Evolutionary conservation across 2,329 filamentous ascomycete species (phyloP).

Genomic region (Didymella exigua): DNA sequence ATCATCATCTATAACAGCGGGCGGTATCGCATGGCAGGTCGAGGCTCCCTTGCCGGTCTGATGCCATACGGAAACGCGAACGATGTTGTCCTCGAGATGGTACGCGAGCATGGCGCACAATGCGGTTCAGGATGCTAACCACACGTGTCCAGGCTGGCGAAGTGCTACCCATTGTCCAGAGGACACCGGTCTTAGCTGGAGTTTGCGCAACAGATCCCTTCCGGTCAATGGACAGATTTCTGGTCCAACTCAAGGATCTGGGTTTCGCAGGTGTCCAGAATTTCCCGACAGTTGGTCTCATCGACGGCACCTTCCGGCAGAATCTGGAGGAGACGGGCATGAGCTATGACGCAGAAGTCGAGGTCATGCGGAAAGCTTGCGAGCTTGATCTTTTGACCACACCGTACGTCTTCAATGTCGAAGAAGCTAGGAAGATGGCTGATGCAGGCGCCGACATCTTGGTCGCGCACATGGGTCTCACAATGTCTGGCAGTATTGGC

Average conservation of each 20-base stretch:
- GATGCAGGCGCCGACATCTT: slow-evolving; percentile 69
- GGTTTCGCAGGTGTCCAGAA: slow-evolving; percentile 75
- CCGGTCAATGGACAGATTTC: slow-evolving; percentile 64
- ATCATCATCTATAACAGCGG: slow-evolving; percentile 77
- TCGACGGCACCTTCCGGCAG: slow-evolving; percentile 70
- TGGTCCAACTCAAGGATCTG: slow-evolving; percentile 63
- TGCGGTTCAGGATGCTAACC: background rate
- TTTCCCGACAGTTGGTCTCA: slow-evolving; percentile 73
- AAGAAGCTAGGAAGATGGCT: slow-evolving; percentile 67
- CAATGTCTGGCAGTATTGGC: slow-evolving; percentile 68
- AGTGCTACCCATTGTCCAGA: slow-evolving; percentile 67
- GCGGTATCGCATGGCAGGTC: slow-evolving; percentile 73
- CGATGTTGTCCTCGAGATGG: slow-evolving; percentile 72
- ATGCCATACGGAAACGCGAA: slow-evolving; percentile 77
- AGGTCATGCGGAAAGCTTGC: slow-evolving; percentile 66
- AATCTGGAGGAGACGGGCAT: slow-evolving; percentile 76
- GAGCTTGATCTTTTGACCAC: slow-evolving; percentile 68
- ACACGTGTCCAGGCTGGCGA: slow-evolving; percentile 59
- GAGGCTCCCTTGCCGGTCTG: slow-evolving; percentile 70
- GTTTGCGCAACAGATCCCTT: slow-evolving; percentile 75
- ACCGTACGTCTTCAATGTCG: slow-evolving; percentile 70
- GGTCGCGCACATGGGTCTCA: slow-evolving; percentile 72
- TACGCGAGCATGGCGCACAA: slow-evolving; percentile 19
- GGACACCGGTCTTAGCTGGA: slow-evolving; percentile 71
- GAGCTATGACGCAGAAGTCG: slow-evolving; percentile 70